These are phyloP conservation scores for Rhizophagus sp. DNA, from an alignment of 192 early-diverging fungal species.

Conservation along the genomic window DNA sequence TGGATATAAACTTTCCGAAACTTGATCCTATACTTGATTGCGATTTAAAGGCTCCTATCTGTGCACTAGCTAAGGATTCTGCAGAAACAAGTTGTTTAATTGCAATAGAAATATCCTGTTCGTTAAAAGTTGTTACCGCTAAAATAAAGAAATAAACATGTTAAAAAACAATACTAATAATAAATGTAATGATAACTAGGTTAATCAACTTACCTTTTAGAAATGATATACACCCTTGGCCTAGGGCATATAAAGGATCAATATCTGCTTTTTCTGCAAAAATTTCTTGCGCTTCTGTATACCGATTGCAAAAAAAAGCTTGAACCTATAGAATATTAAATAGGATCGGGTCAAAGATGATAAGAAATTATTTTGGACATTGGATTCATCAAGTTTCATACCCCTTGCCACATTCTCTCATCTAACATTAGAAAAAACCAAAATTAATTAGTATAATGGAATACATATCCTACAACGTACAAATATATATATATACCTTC, in stretches of 20 bases:
- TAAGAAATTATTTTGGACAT: too few species aligned
- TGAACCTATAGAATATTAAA: constrained; percentile 18
- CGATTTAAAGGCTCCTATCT: constrained; percentile 50
- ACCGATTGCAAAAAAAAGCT: constrained; percentile 59
- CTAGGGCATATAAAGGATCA: constrained; percentile 55
- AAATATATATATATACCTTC: constrained; percentile 35
- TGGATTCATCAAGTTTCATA: not conserved
- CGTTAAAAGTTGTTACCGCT: constrained; percentile 49
- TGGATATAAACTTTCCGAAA: constrained; percentile 42
- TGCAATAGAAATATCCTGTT: constrained; percentile 47
- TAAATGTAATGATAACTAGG: not conserved
- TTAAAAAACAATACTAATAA: not conserved
- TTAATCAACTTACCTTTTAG: constrained; percentile 51
- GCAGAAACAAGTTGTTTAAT: constrained; percentile 42
- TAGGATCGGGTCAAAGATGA: not conserved
- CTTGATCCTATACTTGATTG: constrained; percentile 37
- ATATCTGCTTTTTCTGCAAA: constrained; percentile 47
- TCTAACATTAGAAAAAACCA: constrained; percentile 23
- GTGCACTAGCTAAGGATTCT: constrained; percentile 46
- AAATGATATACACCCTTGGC: constrained; percentile 53
- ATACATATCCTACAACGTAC: not conserved
- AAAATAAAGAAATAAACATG: not conserved
- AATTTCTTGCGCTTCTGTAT: constrained; percentile 48
- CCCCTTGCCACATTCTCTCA: constrained; percentile 40
- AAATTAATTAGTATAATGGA: not conserved